Percentiles rank a stretch among this genome's conserved stretches.
These are phyloP conservation scores for Leccinum subtestaceum DNA, from an alignment of 768 basidiomycete genomes.

Conservation along the genomic window DNA sequence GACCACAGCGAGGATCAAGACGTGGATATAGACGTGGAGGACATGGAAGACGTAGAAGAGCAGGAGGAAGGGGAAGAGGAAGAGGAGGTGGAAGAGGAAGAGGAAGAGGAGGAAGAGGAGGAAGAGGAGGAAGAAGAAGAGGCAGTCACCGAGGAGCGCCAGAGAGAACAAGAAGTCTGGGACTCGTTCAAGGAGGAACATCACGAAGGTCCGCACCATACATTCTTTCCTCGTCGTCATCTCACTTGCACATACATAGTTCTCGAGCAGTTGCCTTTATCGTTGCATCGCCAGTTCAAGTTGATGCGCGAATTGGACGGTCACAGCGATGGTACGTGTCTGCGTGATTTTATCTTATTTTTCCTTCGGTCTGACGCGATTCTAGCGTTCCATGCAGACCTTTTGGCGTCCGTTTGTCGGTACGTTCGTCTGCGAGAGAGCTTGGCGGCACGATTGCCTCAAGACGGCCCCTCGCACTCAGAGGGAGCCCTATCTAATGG, in stretches of 20 bases:
- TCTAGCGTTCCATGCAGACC: conserved; percentile 39
- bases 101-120: conserved; percentile 2
- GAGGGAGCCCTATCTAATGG: background rate
- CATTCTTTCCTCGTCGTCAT: background rate
- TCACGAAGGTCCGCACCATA: conserved; percentile 56
- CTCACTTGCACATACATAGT: conserved; percentile 39
- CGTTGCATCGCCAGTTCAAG: conserved; percentile 65
- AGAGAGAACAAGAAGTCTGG: conserved; percentile 68
- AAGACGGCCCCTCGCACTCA: background rate
- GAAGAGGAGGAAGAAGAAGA: conserved; percentile 3
- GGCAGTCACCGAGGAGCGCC: conserved; percentile 25
- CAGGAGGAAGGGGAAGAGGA: too few species aligned
- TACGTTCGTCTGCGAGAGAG: conserved; percentile 44
- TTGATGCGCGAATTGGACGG: conserved; percentile 73
- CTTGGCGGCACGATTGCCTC: conserved; percentile 15
- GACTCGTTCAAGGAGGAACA: conserved; percentile 76
- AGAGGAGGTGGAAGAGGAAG: too few species aligned
- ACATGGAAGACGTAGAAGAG: background rate
- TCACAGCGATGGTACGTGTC: conserved; percentile 51
- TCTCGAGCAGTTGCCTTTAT: conserved; percentile 75
- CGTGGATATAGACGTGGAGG: conserved; percentile 2
- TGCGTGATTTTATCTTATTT: background rate
- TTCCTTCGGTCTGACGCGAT: conserved; percentile 1
- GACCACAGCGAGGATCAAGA: background rate
- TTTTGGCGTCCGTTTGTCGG: conserved; percentile 44